Evolutionary conservation across 139 green algal species (phyloP).

Genomic region (Chlorella sorokiniana): DNA sequence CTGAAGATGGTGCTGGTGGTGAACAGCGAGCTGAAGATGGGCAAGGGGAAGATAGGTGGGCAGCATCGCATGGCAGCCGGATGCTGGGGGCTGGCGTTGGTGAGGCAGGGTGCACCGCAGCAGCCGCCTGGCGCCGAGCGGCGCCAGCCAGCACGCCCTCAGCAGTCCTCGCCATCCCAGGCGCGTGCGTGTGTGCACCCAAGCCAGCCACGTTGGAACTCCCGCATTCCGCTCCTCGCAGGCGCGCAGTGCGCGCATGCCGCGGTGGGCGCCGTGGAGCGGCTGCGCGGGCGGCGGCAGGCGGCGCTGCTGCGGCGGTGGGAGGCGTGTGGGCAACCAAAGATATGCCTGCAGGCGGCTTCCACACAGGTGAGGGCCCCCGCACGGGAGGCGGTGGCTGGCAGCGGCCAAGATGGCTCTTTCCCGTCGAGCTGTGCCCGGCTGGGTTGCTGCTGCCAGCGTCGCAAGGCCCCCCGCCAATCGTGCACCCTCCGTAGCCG

Average conservation of each 20-base stretch:
- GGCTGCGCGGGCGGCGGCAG: conserved; percentile 40
- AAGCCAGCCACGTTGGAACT: no score
- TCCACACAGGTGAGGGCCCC: conserved; percentile 10
- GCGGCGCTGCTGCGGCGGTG: conserved; percentile 61
- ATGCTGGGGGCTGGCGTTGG: neutral
- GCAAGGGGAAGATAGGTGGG: conserved; percentile 79
- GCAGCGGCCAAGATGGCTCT: no score
- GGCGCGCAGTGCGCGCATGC: conserved; percentile 86
- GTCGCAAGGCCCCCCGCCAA: no score
- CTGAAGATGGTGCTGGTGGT: conserved; percentile 53
- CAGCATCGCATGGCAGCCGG: neutral
- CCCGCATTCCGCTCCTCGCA: conserved; percentile 26
- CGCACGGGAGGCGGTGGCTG: no score
- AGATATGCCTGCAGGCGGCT: conserved; percentile 77
- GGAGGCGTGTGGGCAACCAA: conserved; percentile 75
- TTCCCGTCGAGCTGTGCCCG: no score
- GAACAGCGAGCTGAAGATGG: conserved; percentile 76
- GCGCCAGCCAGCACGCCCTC: no score
- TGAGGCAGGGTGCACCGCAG: no score
- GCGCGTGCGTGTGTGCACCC: no score
- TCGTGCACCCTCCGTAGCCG: no score
- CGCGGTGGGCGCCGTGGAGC: conserved; percentile 71
- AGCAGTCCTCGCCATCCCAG: no score
- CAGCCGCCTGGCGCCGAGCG: no score
- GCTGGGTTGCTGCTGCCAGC: no score